Evolutionary conservation across 768 basidiomycete species (phyloP).

Genomic region (Lactarius indigo): DNA sequence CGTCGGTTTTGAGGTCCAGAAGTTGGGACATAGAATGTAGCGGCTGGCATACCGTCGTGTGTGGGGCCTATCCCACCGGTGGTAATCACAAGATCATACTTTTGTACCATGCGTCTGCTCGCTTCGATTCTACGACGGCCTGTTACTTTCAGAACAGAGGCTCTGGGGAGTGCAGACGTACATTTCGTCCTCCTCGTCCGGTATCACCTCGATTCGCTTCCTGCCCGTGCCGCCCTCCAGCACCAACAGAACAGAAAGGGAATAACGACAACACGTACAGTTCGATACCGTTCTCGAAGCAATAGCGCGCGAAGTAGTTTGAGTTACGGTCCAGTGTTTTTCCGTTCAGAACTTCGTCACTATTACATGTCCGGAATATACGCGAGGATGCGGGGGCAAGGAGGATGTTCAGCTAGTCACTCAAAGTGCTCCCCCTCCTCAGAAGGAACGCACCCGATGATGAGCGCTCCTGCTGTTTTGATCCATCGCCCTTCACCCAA

Average conservation of each 20-base stretch:
- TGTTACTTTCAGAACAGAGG: not conserved
- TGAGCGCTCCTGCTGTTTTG: conserved; percentile 66
- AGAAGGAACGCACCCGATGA: conserved; percentile 58
- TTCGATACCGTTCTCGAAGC: conserved; percentile 84
- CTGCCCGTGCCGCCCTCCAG: conserved; percentile 37
- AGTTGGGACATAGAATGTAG: not conserved
- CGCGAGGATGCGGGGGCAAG: not conserved
- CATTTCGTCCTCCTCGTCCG: conserved; percentile 92
- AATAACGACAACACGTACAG: conserved; percentile 44
- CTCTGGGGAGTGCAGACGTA: conserved; percentile 35
- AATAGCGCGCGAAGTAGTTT: conserved; percentile 82
- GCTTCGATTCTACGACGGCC: conserved; percentile 67
- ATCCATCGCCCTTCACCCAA: conserved; percentile 70
- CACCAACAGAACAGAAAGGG: conserved; percentile 23
- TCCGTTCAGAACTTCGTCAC: conserved; percentile 91
- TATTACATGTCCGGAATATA: conserved; percentile 29
- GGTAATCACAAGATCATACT: conserved; percentile 88
- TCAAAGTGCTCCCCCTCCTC: not conserved
- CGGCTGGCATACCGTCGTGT: conserved; percentile 64
- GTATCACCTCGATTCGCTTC: conserved; percentile 86
- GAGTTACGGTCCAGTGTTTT: conserved; percentile 85
- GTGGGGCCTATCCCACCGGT: conserved; percentile 91
- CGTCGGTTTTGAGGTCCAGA: not conserved
- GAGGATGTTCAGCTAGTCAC: not conserved
- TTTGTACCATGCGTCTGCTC: conserved; percentile 70